A percentile compares a stretch with the other conserved stretches of the same genome.
Evolutionary conservation across 1,284 basidiomycete species (phyloP).

Genomic region (Cryptococcus sp.): DNA sequence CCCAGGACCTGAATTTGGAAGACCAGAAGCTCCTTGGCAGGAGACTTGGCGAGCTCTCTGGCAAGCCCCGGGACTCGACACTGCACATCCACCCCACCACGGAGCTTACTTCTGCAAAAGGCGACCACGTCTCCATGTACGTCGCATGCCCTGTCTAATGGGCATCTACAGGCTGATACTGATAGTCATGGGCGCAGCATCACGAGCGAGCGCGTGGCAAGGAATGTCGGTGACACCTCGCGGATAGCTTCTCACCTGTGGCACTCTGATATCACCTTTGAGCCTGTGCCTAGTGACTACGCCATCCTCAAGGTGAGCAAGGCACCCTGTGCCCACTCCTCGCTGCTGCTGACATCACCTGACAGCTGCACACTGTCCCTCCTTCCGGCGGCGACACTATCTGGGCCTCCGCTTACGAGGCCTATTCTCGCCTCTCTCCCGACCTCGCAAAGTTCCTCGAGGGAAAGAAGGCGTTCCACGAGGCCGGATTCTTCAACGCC

Average conservation of each 20-base stretch:
- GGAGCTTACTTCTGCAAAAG: slow-evolving; percentile 22
- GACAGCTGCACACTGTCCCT: slow-evolving; percentile 56
- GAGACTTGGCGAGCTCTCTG: slow-evolving; percentile 58
- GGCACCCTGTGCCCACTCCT: not conserved
- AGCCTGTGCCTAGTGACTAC: slow-evolving; percentile 64
- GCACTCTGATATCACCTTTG: slow-evolving; percentile 57
- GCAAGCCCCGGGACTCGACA: slow-evolving; percentile 53
- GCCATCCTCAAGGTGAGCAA: slow-evolving; percentile 58
- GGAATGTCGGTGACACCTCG: not conserved
- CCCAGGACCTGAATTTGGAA: slow-evolving; percentile 55
- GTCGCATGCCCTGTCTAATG: slow-evolving; percentile 7
- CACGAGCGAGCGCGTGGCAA: not conserved
- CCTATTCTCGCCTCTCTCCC: slow-evolving; percentile 57
- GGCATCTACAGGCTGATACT: not conserved
- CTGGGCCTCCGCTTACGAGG: slow-evolving; percentile 58
- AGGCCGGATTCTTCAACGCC: slow-evolving; percentile 58
- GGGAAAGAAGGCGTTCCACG: slow-evolving; percentile 59
- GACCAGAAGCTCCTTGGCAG: slow-evolving; percentile 54
- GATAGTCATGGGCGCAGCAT: not conserved
- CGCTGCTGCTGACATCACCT: not conserved
- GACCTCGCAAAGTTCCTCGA: slow-evolving; percentile 60
- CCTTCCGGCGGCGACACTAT: slow-evolving; percentile 51
- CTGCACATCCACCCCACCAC: slow-evolving; percentile 33
- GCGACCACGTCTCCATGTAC: slow-evolving; percentile 34
- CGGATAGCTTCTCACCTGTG: slow-evolving; percentile 7